Evolutionary conservation across 2,329 filamentous ascomycete genomes (phyloP).

Genomic region (Exserohilum rostratum): DNA sequence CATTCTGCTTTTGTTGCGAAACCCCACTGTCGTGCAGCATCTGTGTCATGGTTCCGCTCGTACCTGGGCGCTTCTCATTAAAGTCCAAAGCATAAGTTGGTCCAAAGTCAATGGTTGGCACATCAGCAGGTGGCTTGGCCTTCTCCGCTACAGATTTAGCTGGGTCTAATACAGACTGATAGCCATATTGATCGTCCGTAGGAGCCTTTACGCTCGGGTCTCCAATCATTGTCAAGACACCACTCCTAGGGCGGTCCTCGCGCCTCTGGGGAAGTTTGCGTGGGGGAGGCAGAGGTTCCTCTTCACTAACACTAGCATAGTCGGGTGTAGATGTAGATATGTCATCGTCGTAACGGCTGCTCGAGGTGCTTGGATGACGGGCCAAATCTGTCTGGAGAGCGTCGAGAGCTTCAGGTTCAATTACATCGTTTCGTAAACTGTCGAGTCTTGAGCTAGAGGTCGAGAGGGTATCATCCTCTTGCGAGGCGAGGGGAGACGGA

Average conservation of each 20-base stretch:
- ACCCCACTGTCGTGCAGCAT: slow-evolving; percentile 33
- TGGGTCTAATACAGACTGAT: slow-evolving; percentile 44
- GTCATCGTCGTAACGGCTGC: slow-evolving; percentile 66
- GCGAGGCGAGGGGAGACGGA: slow-evolving; percentile 48
- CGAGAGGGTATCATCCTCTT: slow-evolving; percentile 44
- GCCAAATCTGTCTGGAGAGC: slow-evolving; percentile 39
- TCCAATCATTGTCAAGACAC: slow-evolving; percentile 80
- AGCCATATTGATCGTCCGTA: slow-evolving; percentile 55
- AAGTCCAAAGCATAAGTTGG: slow-evolving; percentile 75
- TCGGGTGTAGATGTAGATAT: slow-evolving; percentile 73
- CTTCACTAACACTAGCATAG: slow-evolving; percentile 70
- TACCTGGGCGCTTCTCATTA: slow-evolving; percentile 60
- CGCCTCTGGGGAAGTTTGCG: slow-evolving; percentile 54
- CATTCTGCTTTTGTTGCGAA: slow-evolving; percentile 44
- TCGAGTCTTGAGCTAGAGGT: slow-evolving; percentile 51
- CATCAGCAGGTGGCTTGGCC: slow-evolving; percentile 52
- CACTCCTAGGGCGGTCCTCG: slow-evolving; percentile 76
- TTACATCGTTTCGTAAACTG: slow-evolving; percentile 52
- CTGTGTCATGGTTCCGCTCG: slow-evolving; percentile 59
- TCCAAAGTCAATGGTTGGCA: slow-evolving; percentile 84
- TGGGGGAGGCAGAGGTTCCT: slow-evolving; percentile 29
- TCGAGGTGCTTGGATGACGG: slow-evolving; percentile 48
- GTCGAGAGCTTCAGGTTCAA: slow-evolving; percentile 55
- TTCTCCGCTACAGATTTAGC: slow-evolving; percentile 25
- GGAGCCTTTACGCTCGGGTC: slow-evolving; percentile 51